phyloP scores from a whole-genome alignment of 768 basidiomycete species.

The Suillus plorans region DNA sequence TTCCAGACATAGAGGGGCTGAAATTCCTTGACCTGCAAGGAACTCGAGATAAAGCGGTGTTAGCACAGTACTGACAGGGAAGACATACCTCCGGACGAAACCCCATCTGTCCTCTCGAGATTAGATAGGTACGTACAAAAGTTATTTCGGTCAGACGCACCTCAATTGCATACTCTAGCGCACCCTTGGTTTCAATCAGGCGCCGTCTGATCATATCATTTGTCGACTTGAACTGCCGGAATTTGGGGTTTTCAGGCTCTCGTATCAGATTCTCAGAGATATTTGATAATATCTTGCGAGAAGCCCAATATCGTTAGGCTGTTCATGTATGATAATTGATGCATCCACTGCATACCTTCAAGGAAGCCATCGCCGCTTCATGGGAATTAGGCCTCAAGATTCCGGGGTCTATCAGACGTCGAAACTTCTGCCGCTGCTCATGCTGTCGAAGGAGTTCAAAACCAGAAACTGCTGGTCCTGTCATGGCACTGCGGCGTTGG shows the following conservation, averaged over 20 bases:
- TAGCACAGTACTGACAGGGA: conserved; percentile 4
- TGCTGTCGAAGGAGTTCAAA: conserved; percentile 44
- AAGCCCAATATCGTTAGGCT: conserved; percentile 7
- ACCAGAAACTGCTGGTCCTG: not conserved
- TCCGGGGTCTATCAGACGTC: conserved; percentile 76
- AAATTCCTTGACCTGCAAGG: conserved; percentile 59
- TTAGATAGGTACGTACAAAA: conserved; percentile 11
- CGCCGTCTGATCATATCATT: conserved; percentile 65
- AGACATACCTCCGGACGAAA: conserved; percentile 63
- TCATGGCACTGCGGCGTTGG: conserved; percentile 19
- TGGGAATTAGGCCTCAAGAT: conserved; percentile 71
- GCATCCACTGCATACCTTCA: conserved; percentile 49
- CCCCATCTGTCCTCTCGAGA: conserved; percentile 53
- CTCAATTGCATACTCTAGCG: conserved; percentile 78
- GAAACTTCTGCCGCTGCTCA: conserved; percentile 68
- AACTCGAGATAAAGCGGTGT: not conserved
- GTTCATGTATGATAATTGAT: not conserved
- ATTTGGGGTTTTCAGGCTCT: conserved; percentile 74
- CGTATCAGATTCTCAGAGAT: conserved; percentile 73
- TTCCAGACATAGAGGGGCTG: conserved; percentile 75
- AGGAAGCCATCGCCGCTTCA: conserved; percentile 55
- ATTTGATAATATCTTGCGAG: conserved; percentile 56
- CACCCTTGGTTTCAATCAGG: conserved; percentile 66
- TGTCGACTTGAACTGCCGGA: conserved; percentile 71
- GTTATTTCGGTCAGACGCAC: conserved; percentile 43